Base-by-base conservation (phyloP, 345 rosid genomes). In the Eucalyptus erythrocorys region DNA sequence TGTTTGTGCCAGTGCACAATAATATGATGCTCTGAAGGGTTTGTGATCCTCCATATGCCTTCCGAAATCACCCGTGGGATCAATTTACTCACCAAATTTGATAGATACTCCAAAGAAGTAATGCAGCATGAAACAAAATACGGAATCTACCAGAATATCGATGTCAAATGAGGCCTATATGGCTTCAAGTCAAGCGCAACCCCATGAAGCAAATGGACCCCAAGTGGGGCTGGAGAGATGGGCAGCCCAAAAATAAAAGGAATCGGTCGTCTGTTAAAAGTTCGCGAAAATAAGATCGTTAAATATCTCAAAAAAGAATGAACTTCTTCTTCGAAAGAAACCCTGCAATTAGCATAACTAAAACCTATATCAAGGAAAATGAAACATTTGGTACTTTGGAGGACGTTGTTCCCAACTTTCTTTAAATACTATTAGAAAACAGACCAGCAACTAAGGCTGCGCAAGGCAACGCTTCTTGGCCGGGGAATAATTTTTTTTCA, bases 191-290 rank as follows among this genome's bases (percentile, higher is more conserved):
- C 97, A 94, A 85, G 96, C 95, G 71, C 97, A 95, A 27, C 94
- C 92, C 97, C 94, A 95, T 14, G 96, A 95, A 81, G 97, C 93
- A 85, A 95, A 90, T 13, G 97, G 96, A 42, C 94, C 95, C 95
- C 93, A 93, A 88, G 48, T 92, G 22, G 94, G 96, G 32, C 96
- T 94, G 50, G 96, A 92, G 37, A 94, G 91, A 91, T 93, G 96
- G 14, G 96, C 95, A 45, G 97, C 94, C 97, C 96, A 94, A 89
- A 93, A 94, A 90, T 94, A 95, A 34, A 95, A 94, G 24, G 97
- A 95, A 48, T 95, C 97, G 9, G 95, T 95, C 6, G 96, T 94
- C 97, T 94, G 92, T 90, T 85, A 82, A 88, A 71, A 55, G 42
- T 34, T 47, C 86, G 84, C 47, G 32, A n/a, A 34, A 40, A 19